phyloP scores from a whole-genome alignment of 257 asterid genomes.

The Scutellaria galericulata region DNA sequence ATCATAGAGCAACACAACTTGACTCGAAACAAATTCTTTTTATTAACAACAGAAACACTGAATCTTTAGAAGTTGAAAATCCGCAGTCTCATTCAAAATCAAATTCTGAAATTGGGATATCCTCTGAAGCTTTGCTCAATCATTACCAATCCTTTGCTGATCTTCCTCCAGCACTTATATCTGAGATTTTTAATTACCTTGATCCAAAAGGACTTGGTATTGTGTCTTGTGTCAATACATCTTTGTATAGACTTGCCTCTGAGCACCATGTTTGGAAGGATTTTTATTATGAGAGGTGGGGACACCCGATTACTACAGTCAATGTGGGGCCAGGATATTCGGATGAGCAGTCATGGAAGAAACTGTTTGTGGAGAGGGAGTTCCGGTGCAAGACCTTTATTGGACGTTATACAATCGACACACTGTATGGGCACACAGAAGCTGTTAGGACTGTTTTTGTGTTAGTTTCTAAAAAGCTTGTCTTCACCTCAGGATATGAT shows the following conservation, averaged over 20 bases:
- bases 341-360: conserved; percentile 86
- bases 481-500: conserved; percentile 94
- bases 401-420: conserved; percentile 81
- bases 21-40: conserved; percentile 40
- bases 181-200: conserved; percentile 79
- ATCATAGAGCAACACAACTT: conserved; percentile 35
- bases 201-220: conserved; percentile 92
- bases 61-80: conserved; percentile 38
- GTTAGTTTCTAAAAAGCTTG: conserved; percentile 77
- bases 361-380: conserved; percentile 88
- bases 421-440: conserved; percentile 86
- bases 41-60: conserved; percentile 29
- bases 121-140: conserved; percentile 40
- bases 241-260: conserved; percentile 69
- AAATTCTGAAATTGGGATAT: conserved; percentile 44
- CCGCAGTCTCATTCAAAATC: conserved; percentile 33
- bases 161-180: conserved; percentile 78
- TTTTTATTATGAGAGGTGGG: conserved; percentile 94
- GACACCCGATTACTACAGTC: conserved; percentile 54
- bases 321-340: conserved; percentile 49
- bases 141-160: conserved; percentile 57
- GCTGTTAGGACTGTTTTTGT: conserved; percentile 82
- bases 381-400: conserved; percentile 80
- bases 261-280: conserved; percentile 92
- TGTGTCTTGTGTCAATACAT: conserved; percentile 78